Conservation (phyloP, 495 filamentous ascomycete species). For the Xylaria venustula region DNA sequence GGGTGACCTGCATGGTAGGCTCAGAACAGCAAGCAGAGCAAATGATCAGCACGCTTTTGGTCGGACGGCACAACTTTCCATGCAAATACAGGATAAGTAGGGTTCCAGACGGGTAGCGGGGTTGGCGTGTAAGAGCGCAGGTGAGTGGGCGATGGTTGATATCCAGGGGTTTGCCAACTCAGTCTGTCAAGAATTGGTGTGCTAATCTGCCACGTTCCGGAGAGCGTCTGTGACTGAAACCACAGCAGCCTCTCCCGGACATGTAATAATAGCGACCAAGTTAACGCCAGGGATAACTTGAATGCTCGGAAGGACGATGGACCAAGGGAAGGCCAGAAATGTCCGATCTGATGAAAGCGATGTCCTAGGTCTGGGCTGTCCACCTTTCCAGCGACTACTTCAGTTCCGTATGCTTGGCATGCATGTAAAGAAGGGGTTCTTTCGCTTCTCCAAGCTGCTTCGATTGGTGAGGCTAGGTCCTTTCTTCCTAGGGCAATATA, state of each 20-base stretch:
- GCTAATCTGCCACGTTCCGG: conserved; percentile 18
- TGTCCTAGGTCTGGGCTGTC: conserved; percentile 28
- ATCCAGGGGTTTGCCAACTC: conserved; percentile 14
- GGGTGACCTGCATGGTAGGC: conserved; percentile 36
- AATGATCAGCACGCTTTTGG: conserved; percentile 21
- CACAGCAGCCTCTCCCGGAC: conserved; percentile 17
- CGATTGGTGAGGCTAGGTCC: conserved; percentile 29
- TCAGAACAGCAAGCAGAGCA: conserved; percentile 22
- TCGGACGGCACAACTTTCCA: conserved; percentile 21
- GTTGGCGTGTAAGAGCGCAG: conserved; percentile 15
- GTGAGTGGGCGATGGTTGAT: conserved; percentile 13
- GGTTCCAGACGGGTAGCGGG: conserved; percentile 15
- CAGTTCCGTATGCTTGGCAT: conserved; percentile 33
- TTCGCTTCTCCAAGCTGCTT: conserved; percentile 24
- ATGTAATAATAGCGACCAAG: conserved; percentile 23
- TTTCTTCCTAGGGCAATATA: conserved; percentile 29
- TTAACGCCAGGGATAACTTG: conserved; percentile 26
- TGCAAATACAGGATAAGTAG: conserved; percentile 8
- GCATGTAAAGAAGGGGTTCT: conserved; percentile 31
- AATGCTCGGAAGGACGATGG: conserved; percentile 33
- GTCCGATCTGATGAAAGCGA: conserved; percentile 31
- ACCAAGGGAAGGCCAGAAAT: conserved; percentile 34
- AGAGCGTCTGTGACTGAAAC: conserved; percentile 20
- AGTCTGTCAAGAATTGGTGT: conserved; percentile 10
- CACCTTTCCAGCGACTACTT: conserved; percentile 23